A percentile compares a stretch with the other conserved stretches of the same genome.
Conservation (phyloP, 768 basidiomycete species). For the Collybiopsis confluens region DNA sequence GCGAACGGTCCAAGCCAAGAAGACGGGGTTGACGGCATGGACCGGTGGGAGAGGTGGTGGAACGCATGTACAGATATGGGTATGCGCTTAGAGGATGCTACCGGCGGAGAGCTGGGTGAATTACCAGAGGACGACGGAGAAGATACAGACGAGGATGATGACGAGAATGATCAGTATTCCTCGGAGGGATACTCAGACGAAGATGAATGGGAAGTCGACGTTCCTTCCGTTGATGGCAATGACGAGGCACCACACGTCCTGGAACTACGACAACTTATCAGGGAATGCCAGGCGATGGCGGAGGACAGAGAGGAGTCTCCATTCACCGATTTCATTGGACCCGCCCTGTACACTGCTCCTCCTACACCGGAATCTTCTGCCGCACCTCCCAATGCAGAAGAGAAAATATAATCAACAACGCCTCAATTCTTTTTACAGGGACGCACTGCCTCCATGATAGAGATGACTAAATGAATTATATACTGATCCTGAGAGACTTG, state of each 20-base stretch:
- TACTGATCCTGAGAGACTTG: too few species aligned
- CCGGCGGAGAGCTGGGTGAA: constrained; percentile 57
- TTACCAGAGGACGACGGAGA: constrained; percentile 34
- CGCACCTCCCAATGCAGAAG: too few species aligned
- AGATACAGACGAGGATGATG: constrained; percentile 17
- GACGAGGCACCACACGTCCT: constrained; percentile 21
- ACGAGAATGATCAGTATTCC: constrained; percentile 27
- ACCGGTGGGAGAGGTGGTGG: constrained; percentile 73
- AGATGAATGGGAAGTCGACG: constrained; percentile 15
- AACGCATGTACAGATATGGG: constrained; percentile 42
- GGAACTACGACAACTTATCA: constrained; percentile 4
- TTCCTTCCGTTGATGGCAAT: constrained; percentile 26
- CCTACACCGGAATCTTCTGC: not conserved
- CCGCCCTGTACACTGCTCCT: not conserved
- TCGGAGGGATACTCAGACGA: constrained; percentile 27
- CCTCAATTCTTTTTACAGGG: too few species aligned
- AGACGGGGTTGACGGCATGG: constrained; percentile 22
- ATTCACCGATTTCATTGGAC: not conserved
- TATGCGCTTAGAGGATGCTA: constrained; percentile 72
- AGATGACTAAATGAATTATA: too few species aligned
- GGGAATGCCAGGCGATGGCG: constrained; percentile 8
- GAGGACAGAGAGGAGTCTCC: constrained; percentile 7
- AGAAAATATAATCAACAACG: too few species aligned
- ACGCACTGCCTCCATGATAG: too few species aligned
- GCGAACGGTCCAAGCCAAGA: constrained; percentile 43